Evolutionary conservation across 2,329 filamentous ascomycete genomes (phyloP).

Genomic region (Alternaria ventricosa): DNA sequence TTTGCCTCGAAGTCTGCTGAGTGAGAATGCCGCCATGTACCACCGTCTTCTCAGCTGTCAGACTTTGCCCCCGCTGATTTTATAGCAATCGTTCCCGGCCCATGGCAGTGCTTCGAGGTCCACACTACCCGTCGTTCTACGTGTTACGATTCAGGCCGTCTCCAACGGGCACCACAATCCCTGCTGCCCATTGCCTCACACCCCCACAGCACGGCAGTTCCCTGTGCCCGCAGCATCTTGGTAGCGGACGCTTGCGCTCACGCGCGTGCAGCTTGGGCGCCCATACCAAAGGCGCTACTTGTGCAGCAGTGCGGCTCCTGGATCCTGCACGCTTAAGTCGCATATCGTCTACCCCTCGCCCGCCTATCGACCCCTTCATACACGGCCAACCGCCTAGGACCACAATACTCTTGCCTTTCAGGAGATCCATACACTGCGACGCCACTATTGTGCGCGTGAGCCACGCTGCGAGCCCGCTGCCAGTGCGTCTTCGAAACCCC

Average conservation of each 20-base stretch:
- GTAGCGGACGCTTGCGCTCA: slow-evolving; percentile 30
- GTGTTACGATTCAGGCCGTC: slow-evolving; percentile 26
- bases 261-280: slow-evolving; percentile 25
- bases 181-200: slow-evolving; percentile 31
- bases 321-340: slow-evolving; percentile 32
- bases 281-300: slow-evolving; percentile 23
- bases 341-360: slow-evolving; percentile 35
- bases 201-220: slow-evolving; percentile 49
- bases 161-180: slow-evolving; percentile 25
- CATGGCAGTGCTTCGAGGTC: slow-evolving; percentile 15
- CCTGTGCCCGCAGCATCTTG: slow-evolving; percentile 40
- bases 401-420: slow-evolving; percentile 22
- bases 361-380: slow-evolving; percentile 32
- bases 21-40: slow-evolving; percentile 25
- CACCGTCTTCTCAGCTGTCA: slow-evolving; percentile 24
- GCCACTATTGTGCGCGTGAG: slow-evolving; percentile 45
- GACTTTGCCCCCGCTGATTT: slow-evolving; percentile 16
- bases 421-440: slow-evolving; percentile 25
- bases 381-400: slow-evolving; percentile 19
- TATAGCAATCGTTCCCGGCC: slow-evolving; percentile 25
- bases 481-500: slow-evolving; percentile 30
- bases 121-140: slow-evolving; percentile 21
- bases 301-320: slow-evolving; percentile 32
- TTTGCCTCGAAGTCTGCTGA: slow-evolving; percentile 22
- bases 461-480: slow-evolving; percentile 41